Percentiles rank a stretch among this genome's conserved stretches.
Conservation (phyloP, 176 grass and related monocot species). For the Carex scoparia region DNA sequence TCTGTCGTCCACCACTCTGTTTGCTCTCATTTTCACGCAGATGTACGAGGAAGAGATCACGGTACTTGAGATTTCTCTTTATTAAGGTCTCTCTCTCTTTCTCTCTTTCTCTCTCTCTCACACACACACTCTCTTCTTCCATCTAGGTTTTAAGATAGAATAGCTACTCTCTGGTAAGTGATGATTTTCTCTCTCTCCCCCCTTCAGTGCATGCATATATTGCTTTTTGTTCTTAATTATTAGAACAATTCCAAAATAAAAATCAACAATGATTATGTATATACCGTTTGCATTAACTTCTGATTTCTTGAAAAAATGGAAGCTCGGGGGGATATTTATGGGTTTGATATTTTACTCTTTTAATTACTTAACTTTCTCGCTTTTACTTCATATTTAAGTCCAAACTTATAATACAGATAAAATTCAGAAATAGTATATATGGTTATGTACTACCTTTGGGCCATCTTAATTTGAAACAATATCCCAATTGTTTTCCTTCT, state of each 20-base stretch:
- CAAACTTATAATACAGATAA: neutral
- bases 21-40: constrained; percentile 33
- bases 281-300: neutral
- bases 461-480: neutral
- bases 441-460: neutral
- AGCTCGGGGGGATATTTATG: neutral
- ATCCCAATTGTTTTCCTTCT: neutral
- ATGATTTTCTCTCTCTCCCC: neutral
- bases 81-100: neutral
- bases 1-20: constrained; percentile 73
- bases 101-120: neutral
- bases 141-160: neutral
- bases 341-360: neutral
- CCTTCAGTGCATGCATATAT: neutral
- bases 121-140: neutral
- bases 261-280: neutral
- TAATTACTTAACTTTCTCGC: neutral
- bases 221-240: neutral
- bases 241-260: neutral
- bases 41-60: constrained; percentile 13
- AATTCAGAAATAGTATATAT: neutral
- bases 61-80: constrained; percentile 17
- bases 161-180: constrained; percentile 2
- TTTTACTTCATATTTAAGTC: neutral
- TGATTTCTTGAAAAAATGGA: neutral